phyloP scores from a whole-genome alignment of 1,284 basidiomycete genomes.

The Trichosporon inkin region DNA sequence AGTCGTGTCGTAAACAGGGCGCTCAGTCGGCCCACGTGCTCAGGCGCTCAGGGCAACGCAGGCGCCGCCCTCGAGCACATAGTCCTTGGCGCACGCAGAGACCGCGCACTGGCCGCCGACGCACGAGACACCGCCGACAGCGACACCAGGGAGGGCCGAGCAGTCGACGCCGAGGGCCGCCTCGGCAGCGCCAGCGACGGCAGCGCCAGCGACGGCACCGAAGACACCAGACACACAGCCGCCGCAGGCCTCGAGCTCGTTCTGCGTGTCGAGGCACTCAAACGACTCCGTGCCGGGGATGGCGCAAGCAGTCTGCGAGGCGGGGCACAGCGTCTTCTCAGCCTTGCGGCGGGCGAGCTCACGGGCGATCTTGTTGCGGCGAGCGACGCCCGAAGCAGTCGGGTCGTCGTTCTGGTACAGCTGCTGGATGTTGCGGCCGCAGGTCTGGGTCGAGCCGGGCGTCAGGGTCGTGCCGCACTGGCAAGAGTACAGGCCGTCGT shows the following conservation, averaged over 20 bases:
- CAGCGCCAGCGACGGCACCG: neutral
- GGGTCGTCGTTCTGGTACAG: constrained; percentile 7
- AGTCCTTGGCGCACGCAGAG: constrained; percentile 14
- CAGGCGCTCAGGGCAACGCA: constrained; percentile 6
- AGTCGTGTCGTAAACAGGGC: too few species aligned
- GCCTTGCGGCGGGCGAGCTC: neutral
- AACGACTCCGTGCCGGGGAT: constrained; percentile 7
- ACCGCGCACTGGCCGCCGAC: constrained; percentile 15
- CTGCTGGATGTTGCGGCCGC: neutral
- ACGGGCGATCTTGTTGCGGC: neutral
- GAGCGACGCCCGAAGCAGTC: neutral
- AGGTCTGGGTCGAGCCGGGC: neutral
- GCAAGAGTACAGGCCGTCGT: constrained; percentile 5
- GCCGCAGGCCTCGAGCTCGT: constrained; percentile 17
- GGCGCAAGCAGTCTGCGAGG: constrained; percentile 4
- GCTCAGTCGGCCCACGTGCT: too few species aligned
- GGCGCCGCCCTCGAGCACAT: constrained; percentile 5
- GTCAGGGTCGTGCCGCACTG: constrained; percentile 1
- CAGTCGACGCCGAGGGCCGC: constrained; percentile 10
- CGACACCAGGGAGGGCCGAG: constrained; percentile 13
- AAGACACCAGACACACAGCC: constrained; percentile 7
- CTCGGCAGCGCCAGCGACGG: neutral
- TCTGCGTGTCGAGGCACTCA: constrained; percentile 20
- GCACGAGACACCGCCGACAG: constrained; percentile 21
- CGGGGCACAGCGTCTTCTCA: constrained; percentile 9